Conservation (phyloP, 441 rosid genomes). For the Populus hybrid region DNA sequence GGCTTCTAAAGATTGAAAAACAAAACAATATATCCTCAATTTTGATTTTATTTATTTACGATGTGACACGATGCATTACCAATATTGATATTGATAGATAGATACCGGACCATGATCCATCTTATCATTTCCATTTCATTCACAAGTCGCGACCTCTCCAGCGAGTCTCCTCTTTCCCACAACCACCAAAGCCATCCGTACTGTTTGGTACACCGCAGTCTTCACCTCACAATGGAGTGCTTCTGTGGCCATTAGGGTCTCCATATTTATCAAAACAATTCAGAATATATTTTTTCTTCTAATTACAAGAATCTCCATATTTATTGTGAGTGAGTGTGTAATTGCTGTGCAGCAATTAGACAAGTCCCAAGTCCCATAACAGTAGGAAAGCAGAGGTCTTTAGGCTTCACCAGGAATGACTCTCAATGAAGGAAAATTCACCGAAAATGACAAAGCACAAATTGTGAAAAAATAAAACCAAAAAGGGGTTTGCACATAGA, state of each 20-base stretch:
- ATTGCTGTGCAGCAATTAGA: neutral
- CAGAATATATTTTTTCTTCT: neutral
- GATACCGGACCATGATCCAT: slow-evolving; percentile 16
- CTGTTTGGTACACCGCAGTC: neutral
- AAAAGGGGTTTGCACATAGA: neutral
- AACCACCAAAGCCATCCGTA: neutral
- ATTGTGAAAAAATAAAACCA: neutral
- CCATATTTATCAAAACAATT: neutral
- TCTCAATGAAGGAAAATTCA: neutral
- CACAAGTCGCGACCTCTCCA: neutral
- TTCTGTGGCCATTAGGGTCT: no score
- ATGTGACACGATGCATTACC: neutral
- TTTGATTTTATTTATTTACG: neutral
- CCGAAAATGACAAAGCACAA: neutral
- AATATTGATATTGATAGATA: neutral
- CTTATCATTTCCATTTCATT: slow-evolving; percentile 11
- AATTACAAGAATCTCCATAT: neutral
- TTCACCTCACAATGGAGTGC: no score
- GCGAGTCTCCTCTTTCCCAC: neutral
- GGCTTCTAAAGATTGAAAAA: neutral
- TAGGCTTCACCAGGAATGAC: neutral
- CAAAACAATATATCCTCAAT: neutral
- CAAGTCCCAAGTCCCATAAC: neutral
- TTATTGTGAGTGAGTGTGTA: neutral
- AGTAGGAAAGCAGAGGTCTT: neutral